These are phyloP conservation scores for Crithidia brevicula DNA, from an alignment of 208 protist species.

Conservation along the genomic window DNA sequence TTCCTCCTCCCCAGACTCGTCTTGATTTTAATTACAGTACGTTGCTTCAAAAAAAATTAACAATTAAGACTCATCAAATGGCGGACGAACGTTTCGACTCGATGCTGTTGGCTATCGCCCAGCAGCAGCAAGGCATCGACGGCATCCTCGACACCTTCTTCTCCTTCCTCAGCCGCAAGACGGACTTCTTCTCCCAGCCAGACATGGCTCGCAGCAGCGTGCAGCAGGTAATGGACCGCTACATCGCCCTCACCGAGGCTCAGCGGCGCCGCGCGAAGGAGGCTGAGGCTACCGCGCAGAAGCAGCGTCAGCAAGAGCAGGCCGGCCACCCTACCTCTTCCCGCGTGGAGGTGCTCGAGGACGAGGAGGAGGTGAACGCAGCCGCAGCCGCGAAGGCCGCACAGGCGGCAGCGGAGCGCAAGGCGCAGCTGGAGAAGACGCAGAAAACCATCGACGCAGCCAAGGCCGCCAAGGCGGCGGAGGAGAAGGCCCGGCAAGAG, in stretches of 20 bases:
- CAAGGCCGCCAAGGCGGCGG: constrained; percentile 39
- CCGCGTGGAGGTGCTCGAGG: constrained; percentile 81
- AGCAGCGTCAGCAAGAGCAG: constrained; percentile 18
- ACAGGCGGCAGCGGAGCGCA: constrained; percentile 61
- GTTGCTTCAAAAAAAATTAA: too few species aligned
- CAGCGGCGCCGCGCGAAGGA: constrained; percentile 33
- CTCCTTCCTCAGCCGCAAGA: constrained; percentile 92
- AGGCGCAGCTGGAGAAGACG: constrained; percentile 58
- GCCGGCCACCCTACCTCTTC: constrained; percentile 30
- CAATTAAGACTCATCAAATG: too few species aligned
- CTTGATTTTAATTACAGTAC: too few species aligned
- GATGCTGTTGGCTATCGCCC: constrained; percentile 92
- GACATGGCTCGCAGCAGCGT: constrained; percentile 61
- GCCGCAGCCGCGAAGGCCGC: constrained; percentile 49
- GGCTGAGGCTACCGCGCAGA: constrained; percentile 13
- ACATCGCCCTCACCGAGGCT: constrained; percentile 64
- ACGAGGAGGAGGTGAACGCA: constrained; percentile 60
- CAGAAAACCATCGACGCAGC: constrained; percentile 49
- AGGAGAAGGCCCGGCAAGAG: constrained; percentile 41
- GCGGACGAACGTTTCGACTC: constrained; percentile 79
- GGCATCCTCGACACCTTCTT: constrained; percentile 93
- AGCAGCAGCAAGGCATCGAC: constrained; percentile 91
- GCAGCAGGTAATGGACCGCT: constrained; percentile 56
- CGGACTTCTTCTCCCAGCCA: constrained; percentile 93
- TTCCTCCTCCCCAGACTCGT: too few species aligned